These are phyloP conservation scores for Lentinula raphanica DNA, from an alignment of 768 basidiomycete species.

Conservation along the genomic window DNA sequence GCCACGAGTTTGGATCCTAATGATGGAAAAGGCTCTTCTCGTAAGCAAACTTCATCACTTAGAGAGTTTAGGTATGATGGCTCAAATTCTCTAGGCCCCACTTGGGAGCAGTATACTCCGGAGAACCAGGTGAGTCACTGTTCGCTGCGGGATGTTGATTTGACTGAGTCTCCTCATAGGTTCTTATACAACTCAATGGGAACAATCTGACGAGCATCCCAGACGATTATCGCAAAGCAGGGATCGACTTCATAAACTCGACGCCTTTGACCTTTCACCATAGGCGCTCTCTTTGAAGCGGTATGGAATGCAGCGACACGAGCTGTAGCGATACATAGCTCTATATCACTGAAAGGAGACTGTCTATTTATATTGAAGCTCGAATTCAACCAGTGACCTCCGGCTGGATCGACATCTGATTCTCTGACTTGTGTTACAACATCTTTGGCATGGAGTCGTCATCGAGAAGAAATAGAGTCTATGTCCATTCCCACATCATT, in stretches of 20 bases:
- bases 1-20: constrained; percentile 24
- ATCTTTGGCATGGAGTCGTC: too few relatives aligned
- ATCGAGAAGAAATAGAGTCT: too few relatives aligned
- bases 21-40: constrained; percentile 20
- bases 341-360: too few relatives aligned
- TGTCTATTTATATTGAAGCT: too few relatives aligned
- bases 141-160: too few relatives aligned
- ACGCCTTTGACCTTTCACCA: constrained; percentile 20
- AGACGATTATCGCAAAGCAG: constrained; percentile 21
- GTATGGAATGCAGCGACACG: too few relatives aligned
- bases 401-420: too few relatives aligned
- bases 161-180: constrained; percentile 7
- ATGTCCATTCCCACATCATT: too few relatives aligned
- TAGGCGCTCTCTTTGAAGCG: constrained; percentile 8
- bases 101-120: constrained; percentile 9
- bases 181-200: constrained; percentile 23
- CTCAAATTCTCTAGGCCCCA: constrained; percentile 1
- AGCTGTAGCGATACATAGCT: too few relatives aligned
- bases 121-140: background rate
- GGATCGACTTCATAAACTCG: constrained; percentile 22
- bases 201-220: constrained; percentile 21
- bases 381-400: too few relatives aligned
- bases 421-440: too few relatives aligned
- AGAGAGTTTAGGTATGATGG: background rate
- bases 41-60: constrained; percentile 10